Evolutionary conservation across 2,329 filamentous ascomycete species (phyloP), one percentile per base, ranked within the genome.

Genomic region (Colletotrichum chlorophyti): DNA sequence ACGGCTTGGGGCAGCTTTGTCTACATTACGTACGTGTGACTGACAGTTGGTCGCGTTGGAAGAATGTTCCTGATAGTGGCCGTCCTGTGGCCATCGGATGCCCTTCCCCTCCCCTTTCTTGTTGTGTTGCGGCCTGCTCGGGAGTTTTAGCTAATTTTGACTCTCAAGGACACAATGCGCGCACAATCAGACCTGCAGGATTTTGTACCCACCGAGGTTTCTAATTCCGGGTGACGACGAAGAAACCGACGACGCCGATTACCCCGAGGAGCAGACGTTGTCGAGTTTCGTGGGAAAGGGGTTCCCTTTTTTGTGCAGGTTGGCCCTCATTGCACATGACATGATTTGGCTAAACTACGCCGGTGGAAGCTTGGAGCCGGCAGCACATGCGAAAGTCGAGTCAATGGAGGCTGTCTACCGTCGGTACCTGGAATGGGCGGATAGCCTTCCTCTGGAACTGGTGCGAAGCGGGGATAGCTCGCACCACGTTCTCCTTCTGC

Each of bases 1-100:
- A 58, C 48, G 9, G 53, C 53, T 32, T 58, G 48, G 53, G 53
- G 53, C 14, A 34, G 48, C 15, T 58, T 58, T 23, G 48, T 58
- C 7, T 40, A 53, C 48, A 46, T 58, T 15, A 58, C 53, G 53
- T 58, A 52, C 24, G 53, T 54, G 14, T 32, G 43, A 5, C 4
- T 14, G 6, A 37, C 9, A 15, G 9, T 1, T 4, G 12, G 12
- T 29, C 6, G 8, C 5, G 9, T 31, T 42, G 7, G 24, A 14
- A 26, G n/a, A 12, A 6, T 5, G 15, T 11, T 5, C 23, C 17
- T 11, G 26, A 24, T 15, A 8, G n/a, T 42, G 40, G n/a, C n/a
- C n/a, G n/a, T 9, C 17, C 7, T 5, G 15, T 8, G 9, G 14
- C 6, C 15, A 15, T 15, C 5, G 19, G 11, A 17, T 19, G 17